Base-by-base conservation (phyloP, 306 rosid genomes). In the Macrotyloma uniflorum region DNA sequence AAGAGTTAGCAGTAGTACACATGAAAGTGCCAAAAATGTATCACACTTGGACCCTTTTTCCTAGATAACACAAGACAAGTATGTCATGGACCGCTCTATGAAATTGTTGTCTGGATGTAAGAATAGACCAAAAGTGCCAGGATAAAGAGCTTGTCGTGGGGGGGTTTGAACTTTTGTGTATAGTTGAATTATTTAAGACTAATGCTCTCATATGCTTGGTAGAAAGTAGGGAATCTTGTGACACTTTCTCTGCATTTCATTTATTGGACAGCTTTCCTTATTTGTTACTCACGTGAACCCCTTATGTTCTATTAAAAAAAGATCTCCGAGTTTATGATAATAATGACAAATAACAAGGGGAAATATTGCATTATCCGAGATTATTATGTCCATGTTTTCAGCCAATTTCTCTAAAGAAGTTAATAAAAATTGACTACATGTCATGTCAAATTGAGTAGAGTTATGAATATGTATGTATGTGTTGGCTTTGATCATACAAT, bases 231-330 rank as follows among this genome's bases (percentile, higher is more conserved):
- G 45, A 49, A 82, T 16, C 81, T 20, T 77, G 82, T 82, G 82
- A 70, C 71, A 77, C 65, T 64, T 64, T 45, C 63, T 64, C 55
- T 71, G 79, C 35, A 51, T 68, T 68, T 49, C 42, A 70, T 70
- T 76, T 28, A 62, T 76, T 70, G 22, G 80, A 43, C 53, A 33
- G 66, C 16, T 61, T 76, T 66, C 61, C 13, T 15, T 45, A 49
- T 59, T 70, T 62, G 70, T 43, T 42, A 54, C 65, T 64, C 86
- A 71, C 82, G 79, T 64, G 86, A 83, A 53, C 32, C 82, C 79
- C 67, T 64, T 62, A 23, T 75, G 45, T 57, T 45, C 1, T 36
- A n/a, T 74, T 51, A 64, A 63, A 62, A n/a, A 30, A 74, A 32
- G 28, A 55, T 24, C 16, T 1, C n/a, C 40, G 72, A 18, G 43